These are phyloP conservation scores for Lasiosphaeria hispida DNA, from an alignment of 495 filamentous ascomycete species.

Conservation along the genomic window DNA sequence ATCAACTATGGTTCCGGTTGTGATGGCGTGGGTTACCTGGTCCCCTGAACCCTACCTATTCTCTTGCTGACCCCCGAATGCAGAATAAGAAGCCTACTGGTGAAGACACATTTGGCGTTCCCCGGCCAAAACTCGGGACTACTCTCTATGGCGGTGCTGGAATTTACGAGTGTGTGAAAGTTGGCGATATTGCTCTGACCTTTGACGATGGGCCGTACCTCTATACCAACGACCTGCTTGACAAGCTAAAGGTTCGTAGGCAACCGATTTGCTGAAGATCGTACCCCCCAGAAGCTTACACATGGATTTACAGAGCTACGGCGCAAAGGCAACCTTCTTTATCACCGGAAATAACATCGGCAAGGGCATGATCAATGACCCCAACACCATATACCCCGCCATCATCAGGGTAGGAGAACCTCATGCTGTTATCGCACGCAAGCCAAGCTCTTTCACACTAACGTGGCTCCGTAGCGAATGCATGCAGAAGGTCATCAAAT, in stretches of 20 bases:
- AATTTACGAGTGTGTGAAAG: slow-evolving; percentile 63
- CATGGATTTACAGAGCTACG: slow-evolving; percentile 45
- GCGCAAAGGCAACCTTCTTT: slow-evolving; percentile 76
- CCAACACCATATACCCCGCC: slow-evolving; percentile 51
- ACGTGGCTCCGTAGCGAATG: slow-evolving; percentile 43
- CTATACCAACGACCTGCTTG: slow-evolving; percentile 67
- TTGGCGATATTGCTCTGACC: slow-evolving; percentile 68
- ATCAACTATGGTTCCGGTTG: slow-evolving; percentile 63
- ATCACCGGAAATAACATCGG: slow-evolving; percentile 72
- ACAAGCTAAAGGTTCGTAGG: slow-evolving; percentile 52
- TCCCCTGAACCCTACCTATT: neutral
- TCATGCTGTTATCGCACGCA: too few species aligned
- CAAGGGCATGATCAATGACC: slow-evolving; percentile 68
- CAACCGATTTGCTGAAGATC: neutral
- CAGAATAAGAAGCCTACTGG: slow-evolving; percentile 60
- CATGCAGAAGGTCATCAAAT: slow-evolving; percentile 78
- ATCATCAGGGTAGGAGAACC: slow-evolving; percentile 52
- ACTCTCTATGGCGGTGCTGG: slow-evolving; percentile 59
- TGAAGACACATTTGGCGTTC: slow-evolving; percentile 55
- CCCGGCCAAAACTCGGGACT: slow-evolving; percentile 56
- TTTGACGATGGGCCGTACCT: slow-evolving; percentile 76
- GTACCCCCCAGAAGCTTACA: slow-evolving; percentile 6
- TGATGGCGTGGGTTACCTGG: slow-evolving; percentile 48
- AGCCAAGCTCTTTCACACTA: slow-evolving; percentile 12
- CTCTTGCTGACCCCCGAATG: slow-evolving; percentile 6